phyloP scores from a whole-genome alignment of 2,329 filamentous ascomycete genomes.

The Penicillium sp. region DNA sequence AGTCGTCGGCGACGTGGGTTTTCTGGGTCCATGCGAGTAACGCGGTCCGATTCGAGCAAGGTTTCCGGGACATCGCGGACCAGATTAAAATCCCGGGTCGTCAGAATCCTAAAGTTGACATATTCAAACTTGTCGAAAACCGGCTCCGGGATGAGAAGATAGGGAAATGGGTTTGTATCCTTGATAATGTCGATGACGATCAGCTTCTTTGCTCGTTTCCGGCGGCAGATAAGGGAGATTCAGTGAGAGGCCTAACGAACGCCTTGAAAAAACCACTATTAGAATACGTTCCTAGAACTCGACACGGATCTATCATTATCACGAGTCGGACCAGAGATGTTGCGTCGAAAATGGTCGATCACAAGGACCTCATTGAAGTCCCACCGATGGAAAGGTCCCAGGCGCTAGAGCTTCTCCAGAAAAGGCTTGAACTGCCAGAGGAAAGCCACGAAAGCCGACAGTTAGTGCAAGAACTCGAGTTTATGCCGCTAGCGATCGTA shows the following conservation, averaged over 20 bases:
- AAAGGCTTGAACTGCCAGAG: slow-evolving; percentile 22
- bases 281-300: slow-evolving; percentile 17
- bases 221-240: background rate
- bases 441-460: background rate
- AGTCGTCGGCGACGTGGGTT: slow-evolving; percentile 29
- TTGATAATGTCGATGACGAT: slow-evolving; percentile 28
- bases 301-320: slow-evolving; percentile 18
- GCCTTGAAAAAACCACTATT: slow-evolving; percentile 1
- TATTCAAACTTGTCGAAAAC: slow-evolving; percentile 28
- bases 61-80: slow-evolving; percentile 36
- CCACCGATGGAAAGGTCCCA: slow-evolving; percentile 26
- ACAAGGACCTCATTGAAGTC: slow-evolving; percentile 13
- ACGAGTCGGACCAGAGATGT: slow-evolving; percentile 8
- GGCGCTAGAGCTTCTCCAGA: slow-evolving; percentile 28
- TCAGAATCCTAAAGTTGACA: slow-evolving; percentile 31
- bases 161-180: slow-evolving; percentile 22
- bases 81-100: slow-evolving; percentile 29
- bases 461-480: background rate
- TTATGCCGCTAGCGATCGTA: slow-evolving; percentile 24
- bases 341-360: too few species aligned
- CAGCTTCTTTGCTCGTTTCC: slow-evolving; percentile 8
- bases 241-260: background rate
- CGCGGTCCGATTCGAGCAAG: slow-evolving; percentile 33
- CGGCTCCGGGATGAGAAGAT: slow-evolving; percentile 21
- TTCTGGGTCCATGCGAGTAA: slow-evolving; percentile 27